These are phyloP conservation scores for Penicillium cosmopolitanum DNA, from an alignment of 495 filamentous ascomycete genomes.

Conservation along the genomic window DNA sequence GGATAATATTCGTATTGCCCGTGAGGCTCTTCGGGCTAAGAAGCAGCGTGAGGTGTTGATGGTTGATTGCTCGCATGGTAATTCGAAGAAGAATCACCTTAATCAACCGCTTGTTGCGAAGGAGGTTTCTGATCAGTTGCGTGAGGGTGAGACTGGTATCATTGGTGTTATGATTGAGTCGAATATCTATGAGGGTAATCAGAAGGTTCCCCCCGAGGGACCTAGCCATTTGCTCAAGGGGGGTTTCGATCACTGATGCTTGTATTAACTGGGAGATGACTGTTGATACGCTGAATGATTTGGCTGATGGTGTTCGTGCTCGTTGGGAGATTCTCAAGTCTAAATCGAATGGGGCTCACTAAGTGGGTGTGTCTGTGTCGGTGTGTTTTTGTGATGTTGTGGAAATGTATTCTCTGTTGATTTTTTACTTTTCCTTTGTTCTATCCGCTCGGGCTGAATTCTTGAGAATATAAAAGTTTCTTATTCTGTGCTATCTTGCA, in stretches of 20 bases:
- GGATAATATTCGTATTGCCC: constrained; percentile 74
- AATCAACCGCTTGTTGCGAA: constrained; percentile 95
- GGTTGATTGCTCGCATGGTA: constrained; percentile 95
- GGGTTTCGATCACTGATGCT: constrained; percentile 96
- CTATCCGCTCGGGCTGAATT: neutral
- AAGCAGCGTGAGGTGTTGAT: constrained; percentile 87
- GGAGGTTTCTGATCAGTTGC: constrained; percentile 80
- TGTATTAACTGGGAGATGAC: constrained; percentile 95
- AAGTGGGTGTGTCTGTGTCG: constrained; percentile 16
- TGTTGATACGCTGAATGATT: constrained; percentile 78
- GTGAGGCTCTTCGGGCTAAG: constrained; percentile 83
- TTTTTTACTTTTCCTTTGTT: constrained; percentile 2
- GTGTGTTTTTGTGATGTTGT: neutral
- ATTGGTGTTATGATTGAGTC: constrained; percentile 98
- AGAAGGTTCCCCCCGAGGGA: constrained; percentile 89
- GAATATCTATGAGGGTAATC: constrained; percentile 93
- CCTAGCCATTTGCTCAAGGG: constrained; percentile 81
- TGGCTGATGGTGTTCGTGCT: constrained; percentile 82
- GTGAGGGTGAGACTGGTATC: constrained; percentile 84
- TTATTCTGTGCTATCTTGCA: neutral
- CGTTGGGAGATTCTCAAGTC: constrained; percentile 56
- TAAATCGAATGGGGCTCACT: constrained; percentile 34
- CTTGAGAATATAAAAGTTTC: constrained; percentile 5
- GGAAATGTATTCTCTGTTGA: neutral
- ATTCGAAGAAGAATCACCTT: constrained; percentile 65